Conservation (phyloP, 2,329 filamentous ascomycete genomes). For the Penicillium freii region DNA sequence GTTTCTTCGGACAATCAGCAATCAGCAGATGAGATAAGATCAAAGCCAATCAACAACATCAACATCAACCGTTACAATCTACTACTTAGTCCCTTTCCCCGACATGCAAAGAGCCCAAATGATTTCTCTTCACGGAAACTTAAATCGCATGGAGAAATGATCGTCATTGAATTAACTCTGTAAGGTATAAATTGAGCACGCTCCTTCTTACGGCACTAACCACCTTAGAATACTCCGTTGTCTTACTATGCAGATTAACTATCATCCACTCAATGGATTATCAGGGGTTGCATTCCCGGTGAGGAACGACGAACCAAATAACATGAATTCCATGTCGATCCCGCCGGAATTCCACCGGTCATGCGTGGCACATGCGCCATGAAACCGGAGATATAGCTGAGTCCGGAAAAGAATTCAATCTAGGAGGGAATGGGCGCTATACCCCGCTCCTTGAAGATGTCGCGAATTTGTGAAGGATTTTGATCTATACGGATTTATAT, state of each 20-base stretch:
- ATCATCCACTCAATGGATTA: not conserved
- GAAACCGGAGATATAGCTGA: conserved; percentile 3
- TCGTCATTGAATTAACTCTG: not conserved
- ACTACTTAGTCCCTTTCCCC: not conserved
- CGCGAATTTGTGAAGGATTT: not conserved
- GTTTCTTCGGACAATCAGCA: not conserved
- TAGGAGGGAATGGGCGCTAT: not conserved
- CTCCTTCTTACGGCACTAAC: not conserved
- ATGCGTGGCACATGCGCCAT: conserved; percentile 1
- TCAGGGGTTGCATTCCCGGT: not conserved
- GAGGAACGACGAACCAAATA: not conserved
- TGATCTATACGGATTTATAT: not conserved
- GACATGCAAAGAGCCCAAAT: not conserved
- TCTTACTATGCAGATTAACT: not conserved
- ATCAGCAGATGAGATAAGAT: no score
- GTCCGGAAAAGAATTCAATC: not conserved
- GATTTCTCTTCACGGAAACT: not conserved
- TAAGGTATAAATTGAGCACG: not conserved
- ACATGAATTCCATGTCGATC: conserved; percentile 18
- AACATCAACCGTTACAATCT: no score
- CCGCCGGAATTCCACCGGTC: conserved; percentile 16
- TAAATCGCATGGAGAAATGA: not conserved
- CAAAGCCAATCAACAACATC: not conserved
- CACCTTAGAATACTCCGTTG: not conserved
- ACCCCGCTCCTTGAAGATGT: conserved; percentile 3